A percentile compares a stretch with the other conserved stretches of the same genome.
phyloP scores from a whole-genome alignment of 176 grass and related monocot genomes.

The Oryza coarctata region DNA sequence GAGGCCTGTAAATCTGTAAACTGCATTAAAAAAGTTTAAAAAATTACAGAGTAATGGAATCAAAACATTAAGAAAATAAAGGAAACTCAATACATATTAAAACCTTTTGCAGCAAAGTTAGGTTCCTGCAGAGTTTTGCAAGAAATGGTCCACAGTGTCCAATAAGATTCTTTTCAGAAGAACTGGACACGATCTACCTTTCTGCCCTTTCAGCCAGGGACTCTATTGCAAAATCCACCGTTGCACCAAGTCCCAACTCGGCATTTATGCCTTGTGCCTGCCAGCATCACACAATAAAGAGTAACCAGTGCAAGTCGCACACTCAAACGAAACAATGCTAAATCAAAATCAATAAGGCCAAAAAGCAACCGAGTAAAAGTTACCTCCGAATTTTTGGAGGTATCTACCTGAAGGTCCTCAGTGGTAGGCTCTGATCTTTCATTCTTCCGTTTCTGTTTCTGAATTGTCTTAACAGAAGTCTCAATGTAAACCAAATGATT shows the following conservation, averaged over 20 bases:
- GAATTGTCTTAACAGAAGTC: conserved; percentile 74
- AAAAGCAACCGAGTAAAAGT: conserved; percentile 25
- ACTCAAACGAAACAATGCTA: conserved; percentile 21
- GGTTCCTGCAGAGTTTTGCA: conserved; percentile 79
- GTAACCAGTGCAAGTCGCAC: conserved; percentile 1
- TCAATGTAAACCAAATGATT: conserved; percentile 97
- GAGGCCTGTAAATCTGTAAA: conserved; percentile 82
- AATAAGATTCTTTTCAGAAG: conserved; percentile 67
- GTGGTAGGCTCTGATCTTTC: conserved; percentile 45
- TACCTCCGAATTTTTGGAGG: conserved; percentile 59
- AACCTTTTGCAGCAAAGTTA: conserved; percentile 83
- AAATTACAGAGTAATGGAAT: conserved; percentile 4
- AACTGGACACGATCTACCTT: conserved; percentile 80
- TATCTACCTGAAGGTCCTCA: conserved; percentile 33
- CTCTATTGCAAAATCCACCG: conserved; percentile 68
- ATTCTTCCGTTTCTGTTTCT: conserved; percentile 80
- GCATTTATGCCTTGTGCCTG: conserved; percentile 84
- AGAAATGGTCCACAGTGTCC: conserved; percentile 84
- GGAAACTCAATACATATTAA: background rate
- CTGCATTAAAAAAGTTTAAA: conserved; percentile 44
- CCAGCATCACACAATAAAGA: conserved; percentile 21
- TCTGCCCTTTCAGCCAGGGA: conserved; percentile 82
- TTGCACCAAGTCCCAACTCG: conserved; percentile 79
- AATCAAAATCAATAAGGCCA: background rate
- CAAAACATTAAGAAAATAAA: conserved; percentile 23